These are phyloP conservation scores for Lojkania enalia DNA, from an alignment of 2,329 filamentous ascomycete species.

Conservation along the genomic window DNA sequence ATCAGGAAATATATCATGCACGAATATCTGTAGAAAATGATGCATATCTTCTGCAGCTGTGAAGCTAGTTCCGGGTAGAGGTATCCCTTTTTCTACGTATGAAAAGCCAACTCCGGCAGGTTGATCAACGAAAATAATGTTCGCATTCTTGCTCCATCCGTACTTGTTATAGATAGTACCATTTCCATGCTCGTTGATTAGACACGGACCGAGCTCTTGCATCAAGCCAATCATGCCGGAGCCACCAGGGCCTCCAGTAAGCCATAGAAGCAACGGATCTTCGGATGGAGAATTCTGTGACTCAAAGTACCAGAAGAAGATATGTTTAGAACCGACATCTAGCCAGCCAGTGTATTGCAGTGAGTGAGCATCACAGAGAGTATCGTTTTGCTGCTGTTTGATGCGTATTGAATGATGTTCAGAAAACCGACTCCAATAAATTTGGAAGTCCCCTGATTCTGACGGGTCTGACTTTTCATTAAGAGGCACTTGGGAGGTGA, in stretches of 20 bases:
- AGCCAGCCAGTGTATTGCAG: conserved; percentile 44
- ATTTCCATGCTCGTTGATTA: conserved; percentile 45
- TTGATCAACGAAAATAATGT: conserved; percentile 45
- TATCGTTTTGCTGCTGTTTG: conserved; percentile 37
- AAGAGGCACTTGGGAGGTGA: conserved; percentile 34
- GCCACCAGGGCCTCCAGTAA: conserved; percentile 47
- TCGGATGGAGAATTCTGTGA: conserved; percentile 42
- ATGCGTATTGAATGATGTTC: conserved; percentile 40
- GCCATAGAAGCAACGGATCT: conserved; percentile 46
- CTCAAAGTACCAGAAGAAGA: conserved; percentile 54
- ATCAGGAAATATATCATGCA: conserved; percentile 51
- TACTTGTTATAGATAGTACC: conserved; percentile 45
- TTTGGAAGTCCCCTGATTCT: conserved; percentile 32
- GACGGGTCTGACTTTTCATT: conserved; percentile 24
- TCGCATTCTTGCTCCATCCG: conserved; percentile 44
- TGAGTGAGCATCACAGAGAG: conserved; percentile 39
- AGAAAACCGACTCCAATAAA: conserved; percentile 37
- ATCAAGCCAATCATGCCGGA: conserved; percentile 44
- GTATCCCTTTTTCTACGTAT: conserved; percentile 42
- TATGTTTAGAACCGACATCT: conserved; percentile 46
- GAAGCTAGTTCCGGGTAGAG: conserved; percentile 45
- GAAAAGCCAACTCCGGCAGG: conserved; percentile 46
- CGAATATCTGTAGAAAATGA: conserved; percentile 54
- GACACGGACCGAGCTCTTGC: conserved; percentile 44
- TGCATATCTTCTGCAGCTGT: conserved; percentile 55